Conservation (phyloP, 495 filamentous ascomycete genomes). For the Penicillium paxilli region DNA sequence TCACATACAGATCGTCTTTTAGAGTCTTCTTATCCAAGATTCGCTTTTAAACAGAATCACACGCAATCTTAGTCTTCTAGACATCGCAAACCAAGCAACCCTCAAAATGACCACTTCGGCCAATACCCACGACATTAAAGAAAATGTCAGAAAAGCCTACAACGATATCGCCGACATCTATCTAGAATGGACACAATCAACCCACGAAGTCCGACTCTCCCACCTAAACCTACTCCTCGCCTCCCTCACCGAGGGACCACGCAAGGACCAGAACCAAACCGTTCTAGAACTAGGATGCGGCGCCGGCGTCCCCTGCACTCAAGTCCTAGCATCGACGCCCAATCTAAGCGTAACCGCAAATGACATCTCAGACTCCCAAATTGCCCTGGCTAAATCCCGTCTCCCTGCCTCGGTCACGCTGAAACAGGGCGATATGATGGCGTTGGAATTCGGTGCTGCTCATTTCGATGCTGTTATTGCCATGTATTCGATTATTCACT, state of each 20-base stretch:
- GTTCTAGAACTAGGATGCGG: constrained; percentile 46
- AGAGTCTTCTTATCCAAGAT: too few species aligned
- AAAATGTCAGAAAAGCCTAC: constrained; percentile 33
- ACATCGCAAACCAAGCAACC: too few species aligned
- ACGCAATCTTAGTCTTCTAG: too few species aligned
- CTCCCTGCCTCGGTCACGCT: constrained; percentile 16
- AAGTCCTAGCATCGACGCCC: constrained; percentile 18
- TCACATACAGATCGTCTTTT: too few species aligned
- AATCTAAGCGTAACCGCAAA: constrained; percentile 31
- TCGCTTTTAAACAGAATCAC: too few species aligned
- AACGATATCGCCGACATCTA: constrained; percentile 41
- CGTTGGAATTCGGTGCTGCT: constrained; percentile 24
- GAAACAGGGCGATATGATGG: constrained; percentile 43
- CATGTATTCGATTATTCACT: constrained; percentile 47
- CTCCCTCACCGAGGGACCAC: constrained; percentile 24
- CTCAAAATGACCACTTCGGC: too few species aligned
- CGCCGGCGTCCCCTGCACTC: constrained; percentile 36
- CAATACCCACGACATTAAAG: constrained; percentile 20
- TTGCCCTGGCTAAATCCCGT: constrained; percentile 27
- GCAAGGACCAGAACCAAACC: not conserved
- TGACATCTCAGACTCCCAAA: constrained; percentile 39
- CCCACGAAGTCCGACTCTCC: constrained; percentile 25
- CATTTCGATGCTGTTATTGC: constrained; percentile 41
- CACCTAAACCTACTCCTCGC: constrained; percentile 28
- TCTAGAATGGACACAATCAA: constrained; percentile 32